Base-by-base conservation (phyloP, 345 rosid genomes). In the Eucalyptus regnans region DNA sequence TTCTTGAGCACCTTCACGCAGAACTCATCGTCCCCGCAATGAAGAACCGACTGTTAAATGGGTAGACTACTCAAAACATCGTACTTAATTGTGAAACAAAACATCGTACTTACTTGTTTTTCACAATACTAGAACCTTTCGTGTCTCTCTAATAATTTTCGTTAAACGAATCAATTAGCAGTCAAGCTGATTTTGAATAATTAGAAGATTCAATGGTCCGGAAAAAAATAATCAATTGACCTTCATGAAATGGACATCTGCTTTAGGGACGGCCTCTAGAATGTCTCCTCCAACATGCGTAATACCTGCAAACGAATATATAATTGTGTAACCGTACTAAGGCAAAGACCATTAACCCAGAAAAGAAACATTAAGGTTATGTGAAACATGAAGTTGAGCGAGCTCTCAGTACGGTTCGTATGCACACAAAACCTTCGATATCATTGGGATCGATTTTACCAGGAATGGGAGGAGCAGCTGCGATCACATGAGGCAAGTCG, bases 161-260 rank as follows among this genome's bases (percentile, higher is more conserved):
- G 3, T 68, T 8, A 31, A 33, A 68, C 20, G 23, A 16, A 33
- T 68, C 80, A 17, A 68, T 37, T 68, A 31, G 80, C 80, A 68
- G 23, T 33, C 43, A 31, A 68, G 80, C 23, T 33, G 23, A 68
- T 31, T 68, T 68, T 68, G 3, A 68, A 31, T 17, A 68, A 31
- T 14, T 18, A 31, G 12, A 5, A 31, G 7, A 31, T 68, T 68
- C 80, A 7, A 33, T 68, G 80, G 16, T 68, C 33, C 12, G 44
- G 3, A 8, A 60, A 3, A 68, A 3, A 16, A 31, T 33, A 31
- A 31, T 31, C 4, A 50, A 60, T 80, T 23, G 20, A 90, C 88
- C 91, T 90, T 89, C 90, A 94, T 90, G 87, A 94, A 89, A 80
- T 93, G 92, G 41, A 92, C 92, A 86, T 94, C 92, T 52, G 91